Evolutionary conservation across 2,329 filamentous ascomycete species (phyloP).

Genomic region (Tolypocladium pustulatum): DNA sequence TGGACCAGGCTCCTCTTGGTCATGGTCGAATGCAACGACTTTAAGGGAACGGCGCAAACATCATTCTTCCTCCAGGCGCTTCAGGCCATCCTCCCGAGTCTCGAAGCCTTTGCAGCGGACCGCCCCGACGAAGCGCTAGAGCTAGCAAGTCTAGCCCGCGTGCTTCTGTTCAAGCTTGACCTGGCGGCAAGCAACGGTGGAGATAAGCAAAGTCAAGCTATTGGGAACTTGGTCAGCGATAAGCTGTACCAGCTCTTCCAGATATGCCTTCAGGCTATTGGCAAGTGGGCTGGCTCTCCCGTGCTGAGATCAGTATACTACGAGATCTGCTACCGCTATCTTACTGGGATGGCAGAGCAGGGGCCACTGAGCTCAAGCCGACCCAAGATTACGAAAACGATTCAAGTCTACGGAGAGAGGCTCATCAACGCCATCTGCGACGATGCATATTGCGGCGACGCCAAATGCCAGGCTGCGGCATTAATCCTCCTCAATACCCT

Average conservation of each 20-base stretch:
- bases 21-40: slow-evolving; percentile 72
- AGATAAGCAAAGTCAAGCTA: slow-evolving; percentile 33
- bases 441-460: slow-evolving; percentile 79
- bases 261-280: slow-evolving; percentile 69
- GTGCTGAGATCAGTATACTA: slow-evolving; percentile 78
- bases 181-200: slow-evolving; percentile 28
- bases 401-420: slow-evolving; percentile 58
- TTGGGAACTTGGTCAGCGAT: slow-evolving; percentile 71
- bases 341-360: slow-evolving; percentile 56
- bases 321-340: slow-evolving; percentile 79
- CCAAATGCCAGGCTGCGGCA: slow-evolving; percentile 73
- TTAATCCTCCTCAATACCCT: slow-evolving; percentile 74
- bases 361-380: slow-evolving; percentile 36
- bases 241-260: slow-evolving; percentile 89
- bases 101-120: slow-evolving; percentile 66
- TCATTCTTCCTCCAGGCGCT: slow-evolving; percentile 78
- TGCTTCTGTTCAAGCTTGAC: slow-evolving; percentile 63
- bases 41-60: slow-evolving; percentile 60
- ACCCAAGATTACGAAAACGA: slow-evolving; percentile 60
- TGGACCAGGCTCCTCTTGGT: slow-evolving; percentile 82
- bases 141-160: slow-evolving; percentile 64
- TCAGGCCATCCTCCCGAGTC: slow-evolving; percentile 77
- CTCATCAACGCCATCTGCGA: slow-evolving; percentile 84
- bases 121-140: slow-evolving; percentile 62
- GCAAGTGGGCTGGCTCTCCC: slow-evolving; percentile 59